phyloP scores from a whole-genome alignment of 768 basidiomycete genomes.

The Chlorophyllum brunneum region DNA sequence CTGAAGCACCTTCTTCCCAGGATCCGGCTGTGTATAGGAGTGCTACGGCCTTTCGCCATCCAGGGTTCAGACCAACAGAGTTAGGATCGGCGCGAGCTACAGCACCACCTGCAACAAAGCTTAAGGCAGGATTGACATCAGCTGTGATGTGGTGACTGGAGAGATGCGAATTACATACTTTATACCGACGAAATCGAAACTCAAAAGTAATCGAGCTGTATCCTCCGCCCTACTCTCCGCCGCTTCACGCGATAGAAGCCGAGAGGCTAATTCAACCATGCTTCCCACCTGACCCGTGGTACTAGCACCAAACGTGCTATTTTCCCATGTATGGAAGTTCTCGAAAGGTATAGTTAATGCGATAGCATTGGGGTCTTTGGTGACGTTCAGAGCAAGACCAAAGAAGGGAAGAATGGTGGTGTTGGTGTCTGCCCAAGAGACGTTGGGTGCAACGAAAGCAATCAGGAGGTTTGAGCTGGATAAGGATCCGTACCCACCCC shows the following conservation, averaged over 20 bases:
- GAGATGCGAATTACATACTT: constrained; percentile 17
- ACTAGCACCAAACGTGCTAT: background rate
- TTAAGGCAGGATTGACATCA: constrained; percentile 16
- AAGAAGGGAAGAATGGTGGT: constrained; percentile 31
- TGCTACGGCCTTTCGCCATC: constrained; percentile 40
- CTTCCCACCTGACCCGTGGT: constrained; percentile 17
- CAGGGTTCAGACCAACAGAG: constrained; percentile 41
- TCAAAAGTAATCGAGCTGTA: constrained; percentile 22
- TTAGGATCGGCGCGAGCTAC: constrained; percentile 33
- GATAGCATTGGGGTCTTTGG: constrained; percentile 15
- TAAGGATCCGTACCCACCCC: constrained; percentile 34
- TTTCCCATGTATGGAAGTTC: constrained; percentile 24
- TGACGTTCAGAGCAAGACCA: constrained; percentile 20
- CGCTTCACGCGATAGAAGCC: constrained; percentile 29
- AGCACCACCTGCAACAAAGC: constrained; percentile 41
- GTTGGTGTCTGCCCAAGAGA: constrained; percentile 30
- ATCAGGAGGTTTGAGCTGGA: constrained; percentile 20
- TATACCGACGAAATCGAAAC: constrained; percentile 17
- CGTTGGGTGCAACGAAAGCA: constrained; percentile 29
- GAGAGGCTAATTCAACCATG: constrained; percentile 26
- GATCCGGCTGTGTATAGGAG: constrained; percentile 21
- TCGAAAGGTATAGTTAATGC: constrained; percentile 15
- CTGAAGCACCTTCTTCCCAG: constrained; percentile 26
- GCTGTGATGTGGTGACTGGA: background rate
- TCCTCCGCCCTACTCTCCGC: constrained; percentile 21